Evolutionary conservation across 2,329 filamentous ascomycete genomes (phyloP).

Genomic region (Neofusicoccum umdonicola): DNA sequence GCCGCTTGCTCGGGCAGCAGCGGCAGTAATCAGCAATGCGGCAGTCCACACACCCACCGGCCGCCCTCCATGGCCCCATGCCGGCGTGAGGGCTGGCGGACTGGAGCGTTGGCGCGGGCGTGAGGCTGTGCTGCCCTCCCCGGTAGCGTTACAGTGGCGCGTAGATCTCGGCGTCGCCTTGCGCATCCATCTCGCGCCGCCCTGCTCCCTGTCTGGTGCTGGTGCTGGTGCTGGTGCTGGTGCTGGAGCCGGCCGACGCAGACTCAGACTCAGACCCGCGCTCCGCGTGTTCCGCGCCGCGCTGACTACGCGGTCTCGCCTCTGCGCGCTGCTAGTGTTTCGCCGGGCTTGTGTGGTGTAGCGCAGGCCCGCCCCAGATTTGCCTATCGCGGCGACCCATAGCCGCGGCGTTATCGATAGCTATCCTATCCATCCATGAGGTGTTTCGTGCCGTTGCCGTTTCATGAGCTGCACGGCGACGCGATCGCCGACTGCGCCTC

Average conservation of each 20-base stretch:
- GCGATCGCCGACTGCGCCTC: conserved; percentile 16
- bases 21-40: background rate
- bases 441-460: conserved; percentile 17
- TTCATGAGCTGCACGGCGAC: conserved; percentile 16
- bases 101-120: background rate
- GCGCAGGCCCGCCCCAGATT: conserved; percentile 1
- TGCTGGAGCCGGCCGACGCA: background rate
- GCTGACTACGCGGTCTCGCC: conserved; percentile 2
- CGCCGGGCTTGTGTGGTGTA: conserved; percentile 8
- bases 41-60: background rate
- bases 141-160: conserved; percentile 16
- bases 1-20: conserved; percentile 8
- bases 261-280: background rate
- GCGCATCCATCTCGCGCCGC: background rate
- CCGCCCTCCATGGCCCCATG: background rate
- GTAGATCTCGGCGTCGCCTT: conserved; percentile 19
- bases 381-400: conserved; percentile 14
- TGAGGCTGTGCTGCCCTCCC: conserved; percentile 16
- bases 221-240: background rate
- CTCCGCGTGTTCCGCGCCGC: conserved; percentile 3
- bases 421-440: conserved; percentile 11
- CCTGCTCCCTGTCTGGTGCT: background rate
- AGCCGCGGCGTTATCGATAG: conserved; percentile 14
- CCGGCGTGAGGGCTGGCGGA: background rate
- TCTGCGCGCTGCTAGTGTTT: conserved; percentile 10